A percentile compares a stretch with the other conserved stretches of the same genome.
phyloP scores from a whole-genome alignment of 2,329 filamentous ascomycete genomes.

The Berkeleyomyces rouxiae region DNA sequence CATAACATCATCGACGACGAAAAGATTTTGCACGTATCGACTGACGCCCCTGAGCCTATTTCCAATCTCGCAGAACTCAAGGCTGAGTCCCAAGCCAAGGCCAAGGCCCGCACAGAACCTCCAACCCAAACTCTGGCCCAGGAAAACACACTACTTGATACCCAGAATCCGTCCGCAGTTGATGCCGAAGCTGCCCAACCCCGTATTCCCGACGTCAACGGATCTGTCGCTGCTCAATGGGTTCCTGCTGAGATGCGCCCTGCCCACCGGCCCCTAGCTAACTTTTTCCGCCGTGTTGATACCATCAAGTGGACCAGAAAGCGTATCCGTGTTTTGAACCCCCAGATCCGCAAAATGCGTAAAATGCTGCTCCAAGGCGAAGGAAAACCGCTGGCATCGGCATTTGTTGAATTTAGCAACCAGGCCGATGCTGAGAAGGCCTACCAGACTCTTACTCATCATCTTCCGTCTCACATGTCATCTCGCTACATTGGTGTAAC shows the following conservation, averaged over 20 bases:
- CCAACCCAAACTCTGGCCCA: background rate
- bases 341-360: constrained; percentile 45
- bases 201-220: constrained; percentile 25
- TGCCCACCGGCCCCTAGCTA: constrained; percentile 48
- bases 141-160: constrained; percentile 20
- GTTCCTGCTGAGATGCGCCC: constrained; percentile 57
- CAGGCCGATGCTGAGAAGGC: constrained; percentile 74
- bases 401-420: constrained; percentile 83
- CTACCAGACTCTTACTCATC: constrained; percentile 67
- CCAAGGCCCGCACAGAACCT: background rate
- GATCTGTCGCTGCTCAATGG: constrained; percentile 54
- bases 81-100: background rate
- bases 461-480: constrained; percentile 67
- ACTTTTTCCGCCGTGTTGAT: constrained; percentile 78
- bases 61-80: constrained; percentile 5
- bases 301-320: constrained; percentile 79
- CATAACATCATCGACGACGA: background rate
- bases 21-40: background rate
- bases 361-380: constrained; percentile 46
- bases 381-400: constrained; percentile 47
- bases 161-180: constrained; percentile 24
- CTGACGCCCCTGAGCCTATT: background rate
- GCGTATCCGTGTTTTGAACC: constrained; percentile 24
- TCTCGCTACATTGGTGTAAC: constrained; percentile 69
- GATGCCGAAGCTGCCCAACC: constrained; percentile 18